Evolutionary conservation across 1,284 basidiomycete species (phyloP).

Genomic region (Singerocomus inundabilis): DNA sequence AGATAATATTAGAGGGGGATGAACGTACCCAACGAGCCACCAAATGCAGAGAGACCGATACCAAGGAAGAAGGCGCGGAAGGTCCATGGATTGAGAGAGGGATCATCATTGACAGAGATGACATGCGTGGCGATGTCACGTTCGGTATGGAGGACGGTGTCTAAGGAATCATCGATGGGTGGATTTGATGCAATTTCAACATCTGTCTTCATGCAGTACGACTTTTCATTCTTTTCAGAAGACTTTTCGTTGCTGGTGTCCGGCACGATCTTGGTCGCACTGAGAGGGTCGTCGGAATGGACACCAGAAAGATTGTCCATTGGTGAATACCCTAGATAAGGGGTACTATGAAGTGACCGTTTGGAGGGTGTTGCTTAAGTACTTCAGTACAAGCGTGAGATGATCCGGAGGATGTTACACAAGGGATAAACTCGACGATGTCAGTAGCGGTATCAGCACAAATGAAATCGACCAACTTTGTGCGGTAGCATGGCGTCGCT

Average conservation of each 20-base stretch:
- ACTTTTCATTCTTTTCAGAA: constrained; percentile 14
- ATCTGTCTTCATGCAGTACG: constrained; percentile 28
- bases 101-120: constrained; percentile 55
- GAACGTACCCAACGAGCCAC: constrained; percentile 44
- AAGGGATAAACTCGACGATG: background rate
- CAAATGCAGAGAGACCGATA: constrained; percentile 58
- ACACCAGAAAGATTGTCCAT: constrained; percentile 4
- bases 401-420: background rate
- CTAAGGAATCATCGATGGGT: constrained; percentile 18
- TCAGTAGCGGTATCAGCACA: background rate
- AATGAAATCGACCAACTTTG: background rate
- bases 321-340: background rate
- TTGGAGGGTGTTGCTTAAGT: constrained; percentile 5
- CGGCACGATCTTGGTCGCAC: constrained; percentile 15
- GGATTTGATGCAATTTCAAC: constrained; percentile 31
- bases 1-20: background rate
- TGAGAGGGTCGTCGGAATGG: background rate
- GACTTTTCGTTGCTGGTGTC: constrained; percentile 33
- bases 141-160: constrained; percentile 40
- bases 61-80: constrained; percentile 59
- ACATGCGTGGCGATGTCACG: constrained; percentile 52
- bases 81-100: constrained; percentile 55
- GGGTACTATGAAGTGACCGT: background rate
- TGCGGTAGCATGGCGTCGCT: background rate
- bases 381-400: background rate